These are phyloP conservation scores for Elaeagnus macrophylla DNA, from an alignment of 306 rosid species.

Conservation along the genomic window DNA sequence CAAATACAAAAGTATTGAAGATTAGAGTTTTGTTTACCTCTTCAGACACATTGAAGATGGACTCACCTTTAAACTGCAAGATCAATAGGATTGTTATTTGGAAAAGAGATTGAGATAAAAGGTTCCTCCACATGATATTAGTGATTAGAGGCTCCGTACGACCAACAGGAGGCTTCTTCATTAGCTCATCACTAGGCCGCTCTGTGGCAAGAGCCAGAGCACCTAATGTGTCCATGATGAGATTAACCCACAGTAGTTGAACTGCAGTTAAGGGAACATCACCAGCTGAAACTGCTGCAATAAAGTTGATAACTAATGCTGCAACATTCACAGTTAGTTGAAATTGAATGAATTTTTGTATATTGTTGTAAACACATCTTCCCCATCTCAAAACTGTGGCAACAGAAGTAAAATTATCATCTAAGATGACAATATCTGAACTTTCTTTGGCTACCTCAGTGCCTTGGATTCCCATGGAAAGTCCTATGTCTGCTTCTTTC, in stretches of 20 bases:
- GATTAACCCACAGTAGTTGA: slow-evolving; percentile 80
- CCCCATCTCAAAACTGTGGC: slow-evolving; percentile 85
- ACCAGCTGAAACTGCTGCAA: slow-evolving; percentile 84
- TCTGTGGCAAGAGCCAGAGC: slow-evolving; percentile 91
- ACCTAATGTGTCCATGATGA: slow-evolving; percentile 84
- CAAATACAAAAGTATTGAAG: slow-evolving; percentile 71
- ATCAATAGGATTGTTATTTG: slow-evolving; percentile 57
- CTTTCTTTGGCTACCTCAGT: slow-evolving; percentile 94
- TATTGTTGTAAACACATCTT: slow-evolving; percentile 76
- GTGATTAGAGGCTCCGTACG: slow-evolving; percentile 76
- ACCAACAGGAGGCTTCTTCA: slow-evolving; percentile 67
- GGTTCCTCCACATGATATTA: slow-evolving; percentile 85
- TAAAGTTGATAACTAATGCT: slow-evolving; percentile 76
- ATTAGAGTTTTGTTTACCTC: slow-evolving; percentile 65
- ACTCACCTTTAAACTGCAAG: slow-evolving; percentile 62
- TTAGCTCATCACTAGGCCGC: slow-evolving; percentile 66
- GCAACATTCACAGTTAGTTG: slow-evolving; percentile 83
- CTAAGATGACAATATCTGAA: slow-evolving; percentile 79
- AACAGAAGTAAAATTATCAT: slow-evolving; percentile 71
- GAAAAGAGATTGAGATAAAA: slow-evolving; percentile 59
- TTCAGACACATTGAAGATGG: slow-evolving; percentile 39
- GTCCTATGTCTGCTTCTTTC: slow-evolving; percentile 88
- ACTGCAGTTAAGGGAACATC: slow-evolving; percentile 82
- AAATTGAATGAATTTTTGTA: slow-evolving; percentile 83
- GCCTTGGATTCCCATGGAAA: slow-evolving; percentile 87